Conservation (phyloP, 768 basidiomycete species). For the Ramaria rubella region DNA sequence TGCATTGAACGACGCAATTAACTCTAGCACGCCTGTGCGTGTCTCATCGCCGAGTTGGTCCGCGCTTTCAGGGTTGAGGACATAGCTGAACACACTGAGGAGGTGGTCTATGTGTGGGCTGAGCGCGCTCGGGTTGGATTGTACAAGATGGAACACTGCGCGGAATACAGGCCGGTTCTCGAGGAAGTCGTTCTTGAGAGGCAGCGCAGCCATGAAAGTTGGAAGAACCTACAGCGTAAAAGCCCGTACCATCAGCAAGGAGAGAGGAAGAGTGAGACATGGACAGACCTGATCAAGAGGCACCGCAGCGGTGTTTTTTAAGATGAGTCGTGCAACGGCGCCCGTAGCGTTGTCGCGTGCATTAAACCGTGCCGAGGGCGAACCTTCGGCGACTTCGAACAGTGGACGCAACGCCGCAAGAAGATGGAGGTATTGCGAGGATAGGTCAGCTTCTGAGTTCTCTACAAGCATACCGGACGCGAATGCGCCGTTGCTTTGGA, state of each 20-base stretch:
- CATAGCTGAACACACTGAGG: constrained; percentile 70
- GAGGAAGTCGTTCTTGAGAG: constrained; percentile 79
- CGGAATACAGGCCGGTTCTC: constrained; percentile 90
- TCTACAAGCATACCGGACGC: constrained; percentile 88
- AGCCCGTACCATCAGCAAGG: neutral
- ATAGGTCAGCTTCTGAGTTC: constrained; percentile 75
- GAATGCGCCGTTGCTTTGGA: constrained; percentile 94
- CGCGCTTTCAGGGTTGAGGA: constrained; percentile 65
- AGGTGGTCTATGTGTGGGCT: constrained; percentile 73
- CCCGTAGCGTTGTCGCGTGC: constrained; percentile 97
- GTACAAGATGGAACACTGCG: constrained; percentile 83
- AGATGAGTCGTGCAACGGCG: constrained; percentile 81
- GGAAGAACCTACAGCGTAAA: constrained; percentile 70
- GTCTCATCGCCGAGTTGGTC: constrained; percentile 82
- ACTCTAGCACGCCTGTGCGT: constrained; percentile 64
- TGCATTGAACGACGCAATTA: constrained; percentile 64
- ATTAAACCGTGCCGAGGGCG: constrained; percentile 63
- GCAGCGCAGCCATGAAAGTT: constrained; percentile 72
- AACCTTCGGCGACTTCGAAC: constrained; percentile 59
- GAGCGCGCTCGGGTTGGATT: constrained; percentile 61
- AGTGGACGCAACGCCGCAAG: constrained; percentile 76
- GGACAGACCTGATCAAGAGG: constrained; percentile 54
- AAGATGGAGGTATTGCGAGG: constrained; percentile 70
- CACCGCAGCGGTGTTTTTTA: constrained; percentile 68
- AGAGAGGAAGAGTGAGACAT: neutral